Percentiles rank a stretch among this genome's conserved stretches.
phyloP scores from a whole-genome alignment of 768 basidiomycete species.

The Lactarius deliciosus region DNA sequence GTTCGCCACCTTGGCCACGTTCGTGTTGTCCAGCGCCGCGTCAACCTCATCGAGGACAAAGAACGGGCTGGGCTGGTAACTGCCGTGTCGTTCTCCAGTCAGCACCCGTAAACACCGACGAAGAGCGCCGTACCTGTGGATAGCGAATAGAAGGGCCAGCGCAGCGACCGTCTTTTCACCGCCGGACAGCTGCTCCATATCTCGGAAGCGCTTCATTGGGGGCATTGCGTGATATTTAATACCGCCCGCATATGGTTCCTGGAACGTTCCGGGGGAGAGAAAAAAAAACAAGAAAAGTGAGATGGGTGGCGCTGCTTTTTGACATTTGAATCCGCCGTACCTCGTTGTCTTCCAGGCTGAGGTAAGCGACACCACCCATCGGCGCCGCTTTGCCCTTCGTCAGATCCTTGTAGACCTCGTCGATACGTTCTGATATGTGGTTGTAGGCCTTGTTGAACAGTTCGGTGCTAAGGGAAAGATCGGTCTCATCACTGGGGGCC shows the following conservation, averaged over 20 bases:
- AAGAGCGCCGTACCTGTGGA: slow-evolving; percentile 68
- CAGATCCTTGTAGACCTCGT: slow-evolving; percentile 95
- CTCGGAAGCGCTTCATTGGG: slow-evolving; percentile 97
- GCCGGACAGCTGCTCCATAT: slow-evolving; percentile 98
- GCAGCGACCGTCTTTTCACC: slow-evolving; percentile 99
- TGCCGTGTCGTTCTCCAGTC: slow-evolving; percentile 33
- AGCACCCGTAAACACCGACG: neutral
- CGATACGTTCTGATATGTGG: slow-evolving; percentile 93
- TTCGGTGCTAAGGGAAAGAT: slow-evolving; percentile 51
- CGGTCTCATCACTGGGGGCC: neutral
- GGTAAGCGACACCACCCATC: slow-evolving; percentile 95
- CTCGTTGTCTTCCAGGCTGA: slow-evolving; percentile 94
- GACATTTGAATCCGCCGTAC: slow-evolving; percentile 40
- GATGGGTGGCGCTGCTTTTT: neutral
- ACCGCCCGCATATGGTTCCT: slow-evolving; percentile 84
- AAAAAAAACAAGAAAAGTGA: slow-evolving; percentile 1
- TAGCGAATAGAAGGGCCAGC: slow-evolving; percentile 92
- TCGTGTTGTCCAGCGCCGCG: slow-evolving; percentile 97
- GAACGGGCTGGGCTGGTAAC: slow-evolving; percentile 95
- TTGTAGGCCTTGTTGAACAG: slow-evolving; percentile 95
- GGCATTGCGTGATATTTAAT: slow-evolving; percentile 99
- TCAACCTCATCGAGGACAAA: slow-evolving; percentile 99
- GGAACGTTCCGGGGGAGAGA: slow-evolving; percentile 3
- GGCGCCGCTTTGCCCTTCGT: slow-evolving; percentile 94
- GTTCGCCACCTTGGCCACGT: slow-evolving; percentile 92